A percentile compares a stretch with the other conserved stretches of the same genome.
Conservation (phyloP, 2,329 filamentous ascomycete genomes). For the Aschersonia sp. region DNA sequence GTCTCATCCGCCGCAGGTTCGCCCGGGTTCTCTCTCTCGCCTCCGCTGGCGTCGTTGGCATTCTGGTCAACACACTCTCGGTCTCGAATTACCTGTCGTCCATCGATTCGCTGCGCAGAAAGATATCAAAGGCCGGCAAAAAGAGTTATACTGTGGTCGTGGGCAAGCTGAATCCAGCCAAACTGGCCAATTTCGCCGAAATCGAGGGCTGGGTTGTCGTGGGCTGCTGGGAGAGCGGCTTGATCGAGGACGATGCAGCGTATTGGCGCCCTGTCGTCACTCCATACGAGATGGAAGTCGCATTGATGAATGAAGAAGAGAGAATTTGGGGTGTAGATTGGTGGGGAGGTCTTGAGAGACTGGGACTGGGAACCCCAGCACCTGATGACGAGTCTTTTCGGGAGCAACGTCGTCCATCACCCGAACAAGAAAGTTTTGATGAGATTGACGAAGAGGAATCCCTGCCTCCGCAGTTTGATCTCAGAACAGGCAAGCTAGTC, state of each 20-base stretch:
- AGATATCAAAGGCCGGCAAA: slow-evolving; percentile 70
- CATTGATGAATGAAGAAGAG: slow-evolving; percentile 58
- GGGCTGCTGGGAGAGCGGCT: slow-evolving; percentile 91
- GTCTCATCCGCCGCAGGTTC: slow-evolving; percentile 68
- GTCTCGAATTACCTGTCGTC: slow-evolving; percentile 81
- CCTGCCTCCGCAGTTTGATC: slow-evolving; percentile 78
- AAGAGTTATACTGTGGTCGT: slow-evolving; percentile 96
- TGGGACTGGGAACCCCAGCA: slow-evolving; percentile 30
- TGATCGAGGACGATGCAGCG: slow-evolving; percentile 68
- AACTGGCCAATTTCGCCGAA: slow-evolving; percentile 92
- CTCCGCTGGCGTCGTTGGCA: slow-evolving; percentile 75
- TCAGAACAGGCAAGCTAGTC: slow-evolving; percentile 74
- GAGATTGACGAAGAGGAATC: slow-evolving; percentile 47
- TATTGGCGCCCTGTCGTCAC: slow-evolving; percentile 86
- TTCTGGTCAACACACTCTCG: slow-evolving; percentile 88
- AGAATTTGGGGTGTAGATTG: slow-evolving; percentile 79
- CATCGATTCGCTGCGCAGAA: slow-evolving; percentile 54
- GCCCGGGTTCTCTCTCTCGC: slow-evolving; percentile 69
- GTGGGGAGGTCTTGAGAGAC: slow-evolving; percentile 70
- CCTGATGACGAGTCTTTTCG: no score
- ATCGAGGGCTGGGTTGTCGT: slow-evolving; percentile 95
- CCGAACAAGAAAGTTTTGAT: background rate
- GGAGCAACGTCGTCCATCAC: background rate
- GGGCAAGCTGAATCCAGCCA: slow-evolving; percentile 88
- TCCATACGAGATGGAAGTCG: slow-evolving; percentile 80